Conservation (phyloP, 345 rosid genomes). For the Draba incana region DNA sequence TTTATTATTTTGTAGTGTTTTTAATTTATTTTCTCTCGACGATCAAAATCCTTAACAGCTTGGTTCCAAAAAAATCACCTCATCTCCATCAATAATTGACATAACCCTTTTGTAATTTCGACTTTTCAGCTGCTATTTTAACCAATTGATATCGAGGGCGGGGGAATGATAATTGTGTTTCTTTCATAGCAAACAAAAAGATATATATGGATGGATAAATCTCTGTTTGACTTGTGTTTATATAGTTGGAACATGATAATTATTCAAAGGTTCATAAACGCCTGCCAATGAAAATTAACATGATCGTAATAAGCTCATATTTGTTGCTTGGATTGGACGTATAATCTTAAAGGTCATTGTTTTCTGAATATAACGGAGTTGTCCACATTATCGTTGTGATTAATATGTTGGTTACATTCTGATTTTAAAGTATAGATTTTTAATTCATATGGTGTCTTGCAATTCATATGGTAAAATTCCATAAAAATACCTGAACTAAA, state of each 20-base stretch:
- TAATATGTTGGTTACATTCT: neutral
- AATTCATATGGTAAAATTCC: too few relatives aligned
- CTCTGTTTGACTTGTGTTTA: too few relatives aligned
- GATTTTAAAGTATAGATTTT: neutral
- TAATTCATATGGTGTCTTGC: too few relatives aligned
- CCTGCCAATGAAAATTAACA: constrained; percentile 20
- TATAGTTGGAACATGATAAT: neutral
- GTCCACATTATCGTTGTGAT: neutral
- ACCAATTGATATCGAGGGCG: constrained; percentile 30
- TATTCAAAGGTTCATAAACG: constrained; percentile 22
- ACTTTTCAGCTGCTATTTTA: constrained; percentile 8
- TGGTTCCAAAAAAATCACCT: constrained; percentile 5
- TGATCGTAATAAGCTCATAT: constrained; percentile 3
- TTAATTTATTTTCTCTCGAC: neutral
- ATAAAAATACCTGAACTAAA: too few relatives aligned
- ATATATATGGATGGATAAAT: too few relatives aligned
- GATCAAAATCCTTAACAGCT: constrained; percentile 19
- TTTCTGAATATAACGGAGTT: constrained; percentile 7
- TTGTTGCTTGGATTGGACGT: constrained; percentile 13
- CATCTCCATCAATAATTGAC: constrained; percentile 34
- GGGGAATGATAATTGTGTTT: neutral
- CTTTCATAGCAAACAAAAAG: too few relatives aligned
- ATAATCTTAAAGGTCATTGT: neutral
- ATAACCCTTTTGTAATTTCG: constrained; percentile 15
- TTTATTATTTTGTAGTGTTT: neutral